phyloP scores from a whole-genome alignment of 2,329 filamentous ascomycete genomes.

The Microdochium paspali region DNA sequence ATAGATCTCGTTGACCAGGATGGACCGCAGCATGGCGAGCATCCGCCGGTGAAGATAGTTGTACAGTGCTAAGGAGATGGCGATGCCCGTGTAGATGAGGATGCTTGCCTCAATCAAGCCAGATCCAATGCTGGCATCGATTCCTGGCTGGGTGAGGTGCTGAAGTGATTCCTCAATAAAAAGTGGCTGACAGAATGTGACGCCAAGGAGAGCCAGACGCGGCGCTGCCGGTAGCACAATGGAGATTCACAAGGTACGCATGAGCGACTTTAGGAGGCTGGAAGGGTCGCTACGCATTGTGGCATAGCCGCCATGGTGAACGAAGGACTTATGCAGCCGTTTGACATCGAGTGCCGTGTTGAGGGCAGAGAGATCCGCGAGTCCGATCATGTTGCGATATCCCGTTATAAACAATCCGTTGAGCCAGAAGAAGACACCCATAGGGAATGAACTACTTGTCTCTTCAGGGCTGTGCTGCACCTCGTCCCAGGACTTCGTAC shows the following conservation, averaged over 20 bases:
- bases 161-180: constrained; percentile 27
- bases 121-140: constrained; percentile 6
- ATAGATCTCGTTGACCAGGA: not conserved
- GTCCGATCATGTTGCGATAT: constrained; percentile 17
- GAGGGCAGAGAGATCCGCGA: too few relatives aligned
- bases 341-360: too few relatives aligned
- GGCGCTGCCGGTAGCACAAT: constrained; percentile 25
- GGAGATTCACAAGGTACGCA: constrained; percentile 18
- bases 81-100: too few relatives aligned
- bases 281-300: constrained; percentile 9
- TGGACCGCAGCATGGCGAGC: not conserved
- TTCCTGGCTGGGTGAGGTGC: constrained; percentile 17
- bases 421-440: constrained; percentile 21
- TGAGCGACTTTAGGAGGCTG: constrained; percentile 18
- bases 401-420: constrained; percentile 19
- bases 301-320: constrained; percentile 10
- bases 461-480: constrained; percentile 27
- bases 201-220: constrained; percentile 25
- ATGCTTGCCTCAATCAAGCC: constrained; percentile 4
- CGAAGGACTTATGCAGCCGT: not conserved
- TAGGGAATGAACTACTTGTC: constrained; percentile 17
- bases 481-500: constrained; percentile 10
- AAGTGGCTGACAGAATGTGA: constrained; percentile 32
- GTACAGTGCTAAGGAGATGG: not conserved
- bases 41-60: not conserved